Evolutionary conservation across 139 green algal species (phyloP), one percentile per base, ranked within the genome.

Genomic region (Chlorella sp.): DNA sequence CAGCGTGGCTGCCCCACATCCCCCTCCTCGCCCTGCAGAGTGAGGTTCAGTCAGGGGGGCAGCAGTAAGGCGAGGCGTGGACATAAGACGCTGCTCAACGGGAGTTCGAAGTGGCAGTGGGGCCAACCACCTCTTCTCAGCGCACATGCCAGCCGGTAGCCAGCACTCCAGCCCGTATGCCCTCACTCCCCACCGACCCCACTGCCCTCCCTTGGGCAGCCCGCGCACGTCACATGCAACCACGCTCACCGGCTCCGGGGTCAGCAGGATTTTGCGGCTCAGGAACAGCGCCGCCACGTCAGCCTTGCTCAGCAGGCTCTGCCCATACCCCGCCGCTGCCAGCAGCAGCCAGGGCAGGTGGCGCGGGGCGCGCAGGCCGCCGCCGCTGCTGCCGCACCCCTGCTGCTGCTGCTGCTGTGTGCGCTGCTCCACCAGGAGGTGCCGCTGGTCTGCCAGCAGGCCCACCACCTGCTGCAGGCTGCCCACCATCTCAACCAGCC

Each of bases 241-340:
- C 36, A 37, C n/a, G 36, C 75, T 79, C 76, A n/a, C 60, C 86
- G 42, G 24, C 42, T n/a, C 37, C 15, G 22, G 75, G 12, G 37
- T 7, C 76, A 92, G 82, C 82, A 92, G 75, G 28, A 92, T 91
- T n/a, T 78, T 82, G 40, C 90, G 76, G 40, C 82, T 90, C 26
- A 92, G 76, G 64, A 91, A 78, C 39, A 92, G 76, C 14, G 85
- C 90, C 57, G 90, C 90, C 42, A 92, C 90, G 64, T 92, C 90
- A 48, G 87, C 86, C 28, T 85, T 86, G 24, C 73, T 73, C 57
- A 92, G 64, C 15, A 86, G 18, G 42, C 42, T 36, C 82, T 91
- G 87, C 15, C 80, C 87, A 71, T 90, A 92, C 2, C 82, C 85
- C 32, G 79, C 90, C 30, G 85, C 89, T 16, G 87, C 88, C 18